Percentiles rank a stretch among this genome's conserved stretches.
phyloP scores from a whole-genome alignment of 1,284 basidiomycete genomes.

The Microbotryum silenes-acaulis region DNA sequence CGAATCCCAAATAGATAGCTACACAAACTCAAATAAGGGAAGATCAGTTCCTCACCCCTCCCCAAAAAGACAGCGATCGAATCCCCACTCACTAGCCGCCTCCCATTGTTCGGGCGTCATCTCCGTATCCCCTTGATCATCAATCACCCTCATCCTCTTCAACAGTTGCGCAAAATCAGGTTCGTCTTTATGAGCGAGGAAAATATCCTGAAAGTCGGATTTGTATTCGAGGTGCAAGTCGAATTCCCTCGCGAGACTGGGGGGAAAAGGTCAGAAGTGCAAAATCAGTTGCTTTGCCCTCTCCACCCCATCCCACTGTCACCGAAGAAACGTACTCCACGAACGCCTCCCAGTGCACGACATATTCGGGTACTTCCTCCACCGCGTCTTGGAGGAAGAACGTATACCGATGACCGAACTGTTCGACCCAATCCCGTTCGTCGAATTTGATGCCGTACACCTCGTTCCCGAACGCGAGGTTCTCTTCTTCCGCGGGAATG shows the following conservation, averaged over 20 bases:
- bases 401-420: constrained; percentile 77
- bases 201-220: constrained; percentile 81
- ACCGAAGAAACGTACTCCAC: constrained; percentile 53
- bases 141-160: constrained; percentile 79
- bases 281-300: not conserved
- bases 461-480: constrained; percentile 75
- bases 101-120: constrained; percentile 95
- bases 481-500: constrained; percentile 51
- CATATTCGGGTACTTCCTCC: constrained; percentile 91
- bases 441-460: constrained; percentile 86
- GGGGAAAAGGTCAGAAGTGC: not conserved
- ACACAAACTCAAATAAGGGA: too few relatives aligned
- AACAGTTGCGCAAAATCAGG: constrained; percentile 69
- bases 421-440: constrained; percentile 47
- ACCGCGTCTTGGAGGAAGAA: constrained; percentile 94
- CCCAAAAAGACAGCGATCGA: not conserved
- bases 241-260: constrained; percentile 75
- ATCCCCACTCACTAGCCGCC: constrained; percentile 71
- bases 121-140: constrained; percentile 69
- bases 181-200: constrained; percentile 64
- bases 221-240: constrained; percentile 67
- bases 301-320: not conserved
- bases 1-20: not conserved
- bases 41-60: not conserved
- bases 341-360: constrained; percentile 91